Percentiles rank a stretch among this genome's conserved stretches.
Conservation (phyloP, 2,329 filamentous ascomycete genomes). For the Arachnomyces sp. region DNA sequence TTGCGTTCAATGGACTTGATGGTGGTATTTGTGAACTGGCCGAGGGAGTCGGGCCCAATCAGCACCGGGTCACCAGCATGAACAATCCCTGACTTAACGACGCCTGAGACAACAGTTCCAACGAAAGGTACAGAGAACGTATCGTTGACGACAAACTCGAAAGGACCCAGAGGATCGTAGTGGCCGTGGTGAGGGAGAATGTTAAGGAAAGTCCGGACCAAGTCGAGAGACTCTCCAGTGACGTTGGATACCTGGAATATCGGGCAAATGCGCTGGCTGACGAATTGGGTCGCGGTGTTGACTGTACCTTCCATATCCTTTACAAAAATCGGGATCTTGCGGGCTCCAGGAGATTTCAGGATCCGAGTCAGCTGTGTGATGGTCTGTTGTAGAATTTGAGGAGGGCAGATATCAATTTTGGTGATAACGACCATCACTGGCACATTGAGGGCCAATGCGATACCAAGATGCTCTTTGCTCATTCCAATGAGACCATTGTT, state of each 20-base stretch:
- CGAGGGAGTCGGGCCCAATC: conserved; percentile 82
- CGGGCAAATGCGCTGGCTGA: conserved; percentile 89
- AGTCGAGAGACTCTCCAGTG: conserved; percentile 80
- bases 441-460: conserved; percentile 88
- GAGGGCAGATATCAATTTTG: conserved; percentile 97
- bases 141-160: conserved; percentile 94
- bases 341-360: conserved; percentile 83
- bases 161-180: conserved; percentile 78
- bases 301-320: conserved; percentile 86
- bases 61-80: conserved; percentile 86
- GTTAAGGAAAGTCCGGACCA: conserved; percentile 88
- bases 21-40: conserved; percentile 78
- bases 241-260: conserved; percentile 98
- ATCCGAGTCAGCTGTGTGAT: conserved; percentile 87
- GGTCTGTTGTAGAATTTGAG: conserved; percentile 89
- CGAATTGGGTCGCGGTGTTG: conserved; percentile 91
- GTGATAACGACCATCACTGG: conserved; percentile 97
- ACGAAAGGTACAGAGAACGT: conserved; percentile 97
- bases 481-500: conserved; percentile 97
- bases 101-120: conserved; percentile 89
- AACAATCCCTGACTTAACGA: conserved; percentile 79
- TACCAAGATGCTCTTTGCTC: conserved; percentile 96
- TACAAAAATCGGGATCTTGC: conserved; percentile 95
- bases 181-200: conserved; percentile 91
- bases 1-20: conserved; percentile 93